Percentiles rank a stretch among this genome's conserved stretches.
These are phyloP conservation scores for Macroventuria anomochaeta DNA, from an alignment of 2,329 filamentous ascomycete species.

Conservation along the genomic window DNA sequence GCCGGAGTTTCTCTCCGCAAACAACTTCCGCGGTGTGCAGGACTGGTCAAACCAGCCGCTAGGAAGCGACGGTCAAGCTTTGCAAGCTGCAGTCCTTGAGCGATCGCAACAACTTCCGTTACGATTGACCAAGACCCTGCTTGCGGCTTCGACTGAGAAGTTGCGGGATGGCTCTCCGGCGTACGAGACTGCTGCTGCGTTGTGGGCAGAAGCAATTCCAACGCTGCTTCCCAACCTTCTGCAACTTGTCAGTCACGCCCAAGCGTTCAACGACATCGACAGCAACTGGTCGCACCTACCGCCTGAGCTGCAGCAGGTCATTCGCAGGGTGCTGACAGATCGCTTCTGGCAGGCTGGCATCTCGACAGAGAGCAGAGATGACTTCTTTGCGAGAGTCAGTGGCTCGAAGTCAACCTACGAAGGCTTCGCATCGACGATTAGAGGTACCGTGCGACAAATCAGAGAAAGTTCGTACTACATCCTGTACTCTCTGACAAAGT, in stretches of 20 bases:
- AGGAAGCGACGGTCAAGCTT: slow-evolving; percentile 76
- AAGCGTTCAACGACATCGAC: slow-evolving; percentile 84
- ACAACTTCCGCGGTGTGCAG: slow-evolving; percentile 74
- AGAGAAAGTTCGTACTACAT: slow-evolving; percentile 94
- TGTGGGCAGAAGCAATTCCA: slow-evolving; percentile 88
- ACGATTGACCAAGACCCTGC: slow-evolving; percentile 85
- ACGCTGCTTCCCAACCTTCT: slow-evolving; percentile 84
- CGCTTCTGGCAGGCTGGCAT: slow-evolving; percentile 99
- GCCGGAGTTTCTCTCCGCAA: slow-evolving; percentile 76
- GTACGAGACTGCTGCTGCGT: slow-evolving; percentile 74
- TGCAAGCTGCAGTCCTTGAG: slow-evolving; percentile 80
- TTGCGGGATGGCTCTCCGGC: slow-evolving; percentile 74
- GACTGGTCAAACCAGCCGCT: slow-evolving; percentile 84
- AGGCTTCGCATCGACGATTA: slow-evolving; percentile 90
- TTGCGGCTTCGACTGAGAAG: slow-evolving; percentile 92
- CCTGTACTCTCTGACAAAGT: slow-evolving; percentile 87
- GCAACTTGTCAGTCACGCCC: slow-evolving; percentile 85
- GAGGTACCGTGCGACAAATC: slow-evolving; percentile 86
- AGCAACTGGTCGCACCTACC: slow-evolving; percentile 80
- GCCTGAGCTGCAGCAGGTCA: slow-evolving; percentile 75
- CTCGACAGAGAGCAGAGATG: slow-evolving; percentile 91
- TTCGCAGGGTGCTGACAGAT: slow-evolving; percentile 85
- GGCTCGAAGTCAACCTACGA: slow-evolving; percentile 89
- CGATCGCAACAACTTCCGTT: slow-evolving; percentile 79
- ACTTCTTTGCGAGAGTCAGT: slow-evolving; percentile 91